Percentiles rank a stretch among this genome's conserved stretches.
Conservation (phyloP, 2,329 filamentous ascomycete genomes). For the Diaporthe sp. region DNA sequence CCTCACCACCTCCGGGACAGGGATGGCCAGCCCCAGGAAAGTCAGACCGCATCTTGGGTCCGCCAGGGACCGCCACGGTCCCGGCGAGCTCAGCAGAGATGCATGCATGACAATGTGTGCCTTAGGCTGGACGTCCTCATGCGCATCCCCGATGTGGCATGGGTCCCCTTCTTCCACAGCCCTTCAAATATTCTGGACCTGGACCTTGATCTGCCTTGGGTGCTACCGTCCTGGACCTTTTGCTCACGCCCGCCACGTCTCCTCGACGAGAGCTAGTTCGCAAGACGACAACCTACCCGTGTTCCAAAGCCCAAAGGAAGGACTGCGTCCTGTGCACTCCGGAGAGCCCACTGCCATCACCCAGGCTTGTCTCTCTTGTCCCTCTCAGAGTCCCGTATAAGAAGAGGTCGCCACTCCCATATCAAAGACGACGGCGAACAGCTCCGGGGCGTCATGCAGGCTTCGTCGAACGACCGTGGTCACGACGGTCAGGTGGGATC, state of each 20-base stretch:
- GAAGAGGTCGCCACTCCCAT: background rate
- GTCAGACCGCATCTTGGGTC: conserved; percentile 24
- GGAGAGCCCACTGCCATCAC: background rate
- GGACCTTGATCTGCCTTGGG: background rate
- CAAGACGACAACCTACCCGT: background rate
- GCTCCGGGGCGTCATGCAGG: background rate
- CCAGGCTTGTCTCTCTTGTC: no score
- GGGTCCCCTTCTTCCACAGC: conserved; percentile 18
- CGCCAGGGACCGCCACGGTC: conserved; percentile 4
- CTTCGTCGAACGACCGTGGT: background rate
- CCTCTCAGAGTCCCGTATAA: background rate
- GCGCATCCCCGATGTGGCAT: conserved; percentile 12
- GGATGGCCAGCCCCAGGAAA: conserved; percentile 14
- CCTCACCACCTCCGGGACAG: conserved; percentile 27
- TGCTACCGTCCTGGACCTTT: background rate
- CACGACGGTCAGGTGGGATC: background rate
- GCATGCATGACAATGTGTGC: conserved; percentile 28
- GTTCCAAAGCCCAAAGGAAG: background rate
- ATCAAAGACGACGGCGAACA: background rate
- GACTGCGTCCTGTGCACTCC: background rate
- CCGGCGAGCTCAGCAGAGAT: conserved; percentile 14
- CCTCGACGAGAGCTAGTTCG: background rate
- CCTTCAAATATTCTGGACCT: conserved; percentile 13
- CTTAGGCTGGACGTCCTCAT: conserved; percentile 27
- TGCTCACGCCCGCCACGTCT: background rate